Evolutionary conservation across 805 yeast genomes (phyloP), one percentile per base, ranked within the genome.

Genomic region (Kuraishia hungarica): DNA sequence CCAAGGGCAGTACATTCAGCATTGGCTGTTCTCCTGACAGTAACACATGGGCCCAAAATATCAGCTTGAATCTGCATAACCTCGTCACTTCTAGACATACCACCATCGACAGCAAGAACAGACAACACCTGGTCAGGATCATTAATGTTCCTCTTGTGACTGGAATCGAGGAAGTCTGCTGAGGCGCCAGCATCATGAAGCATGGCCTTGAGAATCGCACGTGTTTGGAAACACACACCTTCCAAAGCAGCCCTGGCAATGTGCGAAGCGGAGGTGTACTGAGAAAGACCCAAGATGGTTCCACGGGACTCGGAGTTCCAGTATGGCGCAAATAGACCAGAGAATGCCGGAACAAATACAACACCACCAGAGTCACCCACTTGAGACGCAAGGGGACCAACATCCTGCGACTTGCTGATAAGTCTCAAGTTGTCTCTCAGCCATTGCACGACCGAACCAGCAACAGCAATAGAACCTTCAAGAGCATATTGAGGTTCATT

Each of bases 391-490:
- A 92, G 77, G 26, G 96, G 96, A 2, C 97, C 97, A 58, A 93
- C 84, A 69, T 92, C 97, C 61, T 86, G 84, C 6, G 96, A 88
- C 56, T 82, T 81, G 62, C 83, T 84, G 62, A 92, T 88, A 64
- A 92, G 73, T 61, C 87, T 86, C 72, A 92, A 79, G 73, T 91
- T 91, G 72, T 92, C 97, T 66, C 96, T 79, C 62, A 93, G 79
- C 97, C 97, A 92, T 72, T 89, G 96, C 60, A 92, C 89, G 62
- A 87, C 88, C 10, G 96, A 84, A 29, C 98, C 97, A 22, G 97
- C 97, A 54, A 91, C 97, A 2, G 97, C 96, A 64, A 93, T 89
- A 7, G 97, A 90, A 53, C 98, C 98, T 72, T 92, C 98, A 53
- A 92, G 74, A 13, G 97, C 97, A 71, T 82, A 92, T 60, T 87